These are phyloP conservation scores for Gossypium anomalum DNA, from an alignment of 345 rosid species.

Conservation along the genomic window DNA sequence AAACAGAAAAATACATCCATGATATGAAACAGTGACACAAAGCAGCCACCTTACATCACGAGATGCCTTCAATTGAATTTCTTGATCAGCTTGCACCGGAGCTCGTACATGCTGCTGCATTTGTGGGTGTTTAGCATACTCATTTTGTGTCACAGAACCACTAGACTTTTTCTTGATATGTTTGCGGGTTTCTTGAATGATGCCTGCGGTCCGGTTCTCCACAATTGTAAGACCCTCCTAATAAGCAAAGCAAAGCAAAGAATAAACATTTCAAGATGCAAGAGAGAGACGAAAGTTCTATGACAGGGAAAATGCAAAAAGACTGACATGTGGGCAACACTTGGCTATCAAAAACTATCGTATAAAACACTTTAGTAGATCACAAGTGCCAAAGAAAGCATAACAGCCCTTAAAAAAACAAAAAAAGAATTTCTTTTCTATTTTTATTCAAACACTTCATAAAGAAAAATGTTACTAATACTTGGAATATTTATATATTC, in stretches of 20 bases:
- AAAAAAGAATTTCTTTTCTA: too few relatives aligned
- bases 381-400: not conserved
- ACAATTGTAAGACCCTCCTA: constrained; percentile 82
- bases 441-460: not conserved
- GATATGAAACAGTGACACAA: constrained; percentile 41
- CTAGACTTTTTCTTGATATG: constrained; percentile 61
- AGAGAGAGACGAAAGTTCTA: not conserved
- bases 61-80: constrained; percentile 94
- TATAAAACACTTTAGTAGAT: not conserved
- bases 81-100: constrained; percentile 56
- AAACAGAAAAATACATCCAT: constrained; percentile 25
- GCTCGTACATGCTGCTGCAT: constrained; percentile 32
- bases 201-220: constrained; percentile 80
- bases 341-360: not conserved
- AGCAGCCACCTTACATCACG: constrained; percentile 99
- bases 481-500: not conserved
- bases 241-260: constrained; percentile 9
- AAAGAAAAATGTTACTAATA: not conserved
- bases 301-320: not conserved
- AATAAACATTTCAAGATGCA: not conserved
- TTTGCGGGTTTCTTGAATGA: constrained; percentile 79
- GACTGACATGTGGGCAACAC: not conserved
- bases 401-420: not conserved
- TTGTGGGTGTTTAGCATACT: constrained; percentile 33
- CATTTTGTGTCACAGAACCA: constrained; percentile 33